Evolutionary conservation across 768 basidiomycete species (phyloP), one percentile per base, ranked within the genome.

Genomic region (Lactifluus rugatus): DNA sequence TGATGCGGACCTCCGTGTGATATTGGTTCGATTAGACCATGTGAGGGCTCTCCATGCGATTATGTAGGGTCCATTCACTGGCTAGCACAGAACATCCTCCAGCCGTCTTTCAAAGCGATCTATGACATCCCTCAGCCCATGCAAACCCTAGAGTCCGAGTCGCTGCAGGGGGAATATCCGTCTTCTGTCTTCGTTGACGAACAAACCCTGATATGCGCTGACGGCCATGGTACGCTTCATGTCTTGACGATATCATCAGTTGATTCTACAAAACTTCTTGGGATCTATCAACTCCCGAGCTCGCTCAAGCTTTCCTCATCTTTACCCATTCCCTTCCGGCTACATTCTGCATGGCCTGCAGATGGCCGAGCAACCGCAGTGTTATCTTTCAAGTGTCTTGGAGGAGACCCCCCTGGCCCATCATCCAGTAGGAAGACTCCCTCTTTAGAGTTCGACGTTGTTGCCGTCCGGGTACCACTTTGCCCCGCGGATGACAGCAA

Each of bases 181-280:
- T 88, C 87, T 1, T 78, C 78, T 28, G 73, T 74, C 6, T 84
- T 87, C 64, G 66, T 86, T 39, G 74, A 78, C 52, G 62, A 77
- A 3, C 69, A 72, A 1, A 69, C 76, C 10, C 72, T 79, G 39
- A 72, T 88, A 37, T 75, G 85, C 51, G 75, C 86, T 19, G 89
- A 93, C 65, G 90, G 90, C 9, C 71, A 74, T 62, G 87, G 88
- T n/a, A 66, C 73, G 17, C 69, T 91, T 31, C 87, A 89, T 61
- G 72, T 82, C 14, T 71, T 92, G 45, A 73, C 72, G 28, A 66
- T 84, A 26, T 69, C 72, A 25, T 66, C 72, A 16, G 57, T 65
- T 11, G 75, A 72, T 2, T 56, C 72, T 7, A 76, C 81, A 21
- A 66, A 73, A 10, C 71, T 80, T 36, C 67, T 83, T n/a, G 83